Conservation (phyloP, 768 basidiomycete genomes). For the Trametes gibbosa region DNA sequence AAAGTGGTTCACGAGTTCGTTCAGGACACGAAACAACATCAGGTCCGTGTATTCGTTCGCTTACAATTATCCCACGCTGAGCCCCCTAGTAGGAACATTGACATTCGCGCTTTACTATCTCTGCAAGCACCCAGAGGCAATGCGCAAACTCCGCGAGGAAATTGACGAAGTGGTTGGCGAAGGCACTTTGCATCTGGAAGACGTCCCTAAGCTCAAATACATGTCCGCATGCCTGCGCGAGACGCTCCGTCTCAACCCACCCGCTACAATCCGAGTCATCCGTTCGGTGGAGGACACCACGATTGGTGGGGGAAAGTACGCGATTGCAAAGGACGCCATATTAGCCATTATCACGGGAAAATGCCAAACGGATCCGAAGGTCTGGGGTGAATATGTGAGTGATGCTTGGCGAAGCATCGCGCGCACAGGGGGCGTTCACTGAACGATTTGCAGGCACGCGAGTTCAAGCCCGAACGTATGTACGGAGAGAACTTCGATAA, state of each 20-base stretch:
- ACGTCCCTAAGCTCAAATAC: constrained; percentile 45
- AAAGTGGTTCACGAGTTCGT: neutral
- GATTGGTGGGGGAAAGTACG: constrained; percentile 41
- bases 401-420: no score
- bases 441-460: constrained; percentile 26
- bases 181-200: constrained; percentile 35
- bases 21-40: constrained; percentile 39
- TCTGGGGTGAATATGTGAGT: constrained; percentile 51
- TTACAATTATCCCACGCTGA: neutral
- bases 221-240: constrained; percentile 40
- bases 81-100: constrained; percentile 29
- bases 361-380: constrained; percentile 40
- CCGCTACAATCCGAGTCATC: constrained; percentile 37
- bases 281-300: constrained; percentile 36
- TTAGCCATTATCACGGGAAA: constrained; percentile 31
- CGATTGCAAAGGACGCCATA: constrained; percentile 31
- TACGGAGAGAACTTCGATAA: constrained; percentile 48
- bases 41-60: constrained; percentile 18
- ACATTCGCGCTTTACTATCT: constrained; percentile 44
- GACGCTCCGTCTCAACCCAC: constrained; percentile 35
- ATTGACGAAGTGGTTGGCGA: constrained; percentile 46
- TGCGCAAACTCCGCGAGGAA: constrained; percentile 46
- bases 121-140: constrained; percentile 40
- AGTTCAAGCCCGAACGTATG: constrained; percentile 49
- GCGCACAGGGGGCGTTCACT: neutral